Base-by-base conservation (phyloP, 805 yeast species). In the Wickerhamiella bombiphila region DNA sequence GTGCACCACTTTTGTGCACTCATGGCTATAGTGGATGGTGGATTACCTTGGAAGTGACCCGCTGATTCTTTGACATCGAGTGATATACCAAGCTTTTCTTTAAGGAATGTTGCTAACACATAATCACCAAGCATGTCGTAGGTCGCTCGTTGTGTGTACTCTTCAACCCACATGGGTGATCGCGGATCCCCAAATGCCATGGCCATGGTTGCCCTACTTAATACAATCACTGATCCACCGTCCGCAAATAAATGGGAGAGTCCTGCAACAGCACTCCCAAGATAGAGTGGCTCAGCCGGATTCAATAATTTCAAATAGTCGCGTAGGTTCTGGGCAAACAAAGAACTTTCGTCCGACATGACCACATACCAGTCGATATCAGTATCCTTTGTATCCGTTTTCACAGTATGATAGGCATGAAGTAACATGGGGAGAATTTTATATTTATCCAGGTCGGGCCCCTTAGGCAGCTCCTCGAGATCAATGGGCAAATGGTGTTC, bases 1-100 rank as follows among this genome's bases (percentile, higher is more conserved):
- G 35, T 19, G 36, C 58, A 54, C 58, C 58, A 54, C 35, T 48
- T 47, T 14, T 36, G 32, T 18, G 43, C 40, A 15, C 41, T 35
- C 14, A 40, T 37, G 4, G 43, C 42, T 21, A 51, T 43, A 21
- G 17, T 34, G 25, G 41, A 24, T 2, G 49, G 46, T 1, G 54
- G 46, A 18, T 43, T 44, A n/a, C 53, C 52, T 40, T 53, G 55
- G 34, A 54, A 46, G 13, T 44, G 45, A 19, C 44, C 37, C 11
- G 44, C 39, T 32, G 52, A 48, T 3, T 34, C 31, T 5, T 26
- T 38, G 5, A 41, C 41, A n/a, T 45, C 42, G 5, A 47, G 32
- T 14, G 38, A 38, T 11, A 39, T 28, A n/a, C 37, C 37, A 3
- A 32, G 29, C 22, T 28, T 18, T 6, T 45, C 48, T 7, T 39